phyloP scores from a whole-genome alignment of 768 basidiomycete species.

The Auricularia sp. region DNA sequence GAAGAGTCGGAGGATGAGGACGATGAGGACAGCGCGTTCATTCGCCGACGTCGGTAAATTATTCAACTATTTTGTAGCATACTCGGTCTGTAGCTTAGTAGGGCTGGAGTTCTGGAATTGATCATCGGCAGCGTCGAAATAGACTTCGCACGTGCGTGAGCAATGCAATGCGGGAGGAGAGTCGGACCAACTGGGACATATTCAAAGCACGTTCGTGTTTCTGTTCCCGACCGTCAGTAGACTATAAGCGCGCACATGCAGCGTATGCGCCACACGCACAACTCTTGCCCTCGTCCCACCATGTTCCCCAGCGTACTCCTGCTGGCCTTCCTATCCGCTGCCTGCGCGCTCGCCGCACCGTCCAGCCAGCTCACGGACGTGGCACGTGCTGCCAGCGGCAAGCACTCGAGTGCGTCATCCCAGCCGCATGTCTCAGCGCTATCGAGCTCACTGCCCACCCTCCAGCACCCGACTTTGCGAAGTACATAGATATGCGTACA shows the following conservation, averaged over 20 bases:
- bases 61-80: neutral
- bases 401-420: neutral
- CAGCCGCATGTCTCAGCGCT: too few relatives aligned
- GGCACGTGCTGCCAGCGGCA: neutral
- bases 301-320: neutral
- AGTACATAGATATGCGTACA: constrained; percentile 17
- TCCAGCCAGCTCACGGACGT: neutral
- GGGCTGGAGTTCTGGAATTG: too few relatives aligned
- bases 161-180: neutral
- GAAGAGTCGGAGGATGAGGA: neutral
- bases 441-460: too few relatives aligned
- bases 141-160: neutral
- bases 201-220: neutral
- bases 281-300: neutral
- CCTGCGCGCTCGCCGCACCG: neutral
- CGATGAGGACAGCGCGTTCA: neutral
- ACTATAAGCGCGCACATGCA: neutral
- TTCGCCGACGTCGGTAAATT: neutral
- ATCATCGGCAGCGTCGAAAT: too few relatives aligned
- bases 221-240: neutral
- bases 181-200: neutral
- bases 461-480: constrained; percentile 18
- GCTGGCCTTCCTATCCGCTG: neutral
- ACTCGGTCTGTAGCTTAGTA: neutral
- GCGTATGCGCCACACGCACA: neutral